phyloP scores from a whole-genome alignment of 352 stramenopile genomes.

The Phytophthora brassicae region DNA sequence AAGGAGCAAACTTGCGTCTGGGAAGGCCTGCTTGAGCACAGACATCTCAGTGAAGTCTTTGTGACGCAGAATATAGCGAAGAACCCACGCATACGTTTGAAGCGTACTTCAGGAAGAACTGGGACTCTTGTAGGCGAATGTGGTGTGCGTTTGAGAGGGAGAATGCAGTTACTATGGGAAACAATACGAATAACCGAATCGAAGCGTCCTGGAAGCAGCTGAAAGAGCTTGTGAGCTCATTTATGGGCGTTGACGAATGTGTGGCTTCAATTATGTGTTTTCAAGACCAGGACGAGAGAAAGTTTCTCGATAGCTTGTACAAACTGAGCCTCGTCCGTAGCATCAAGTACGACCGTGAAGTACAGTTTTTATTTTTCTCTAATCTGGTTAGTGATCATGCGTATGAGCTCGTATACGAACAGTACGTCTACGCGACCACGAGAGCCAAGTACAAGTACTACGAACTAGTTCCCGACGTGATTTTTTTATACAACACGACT shows the following conservation, averaged over 20 bases:
- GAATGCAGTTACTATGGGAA: constrained; percentile 20
- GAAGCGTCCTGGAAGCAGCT: constrained; percentile 32
- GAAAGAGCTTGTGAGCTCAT: constrained; percentile 15
- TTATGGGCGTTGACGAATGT: constrained; percentile 24
- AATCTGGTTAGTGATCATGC: constrained; percentile 31
- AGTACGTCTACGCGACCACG: constrained; percentile 14
- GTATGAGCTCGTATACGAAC: constrained; percentile 17
- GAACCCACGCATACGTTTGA: constrained; percentile 19
- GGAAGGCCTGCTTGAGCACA: too few species aligned
- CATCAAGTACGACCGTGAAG: constrained; percentile 19
- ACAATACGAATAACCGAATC: constrained; percentile 35
- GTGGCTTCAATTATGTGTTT: constrained; percentile 22
- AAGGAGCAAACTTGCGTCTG: too few species aligned
- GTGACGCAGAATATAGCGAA: neutral
- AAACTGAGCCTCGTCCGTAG: constrained; percentile 9
- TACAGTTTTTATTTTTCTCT: constrained; percentile 7
- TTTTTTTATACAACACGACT: constrained; percentile 5
- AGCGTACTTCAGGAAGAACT: constrained; percentile 30
- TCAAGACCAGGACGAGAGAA: constrained; percentile 16
- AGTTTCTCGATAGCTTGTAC: constrained; percentile 16
- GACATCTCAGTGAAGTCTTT: too few species aligned
- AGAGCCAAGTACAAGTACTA: constrained; percentile 15
- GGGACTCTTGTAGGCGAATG: constrained; percentile 11
- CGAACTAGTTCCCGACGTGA: constrained; percentile 5
- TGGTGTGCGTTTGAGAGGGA: constrained; percentile 21